These are phyloP conservation scores for Rhodofomes roseus DNA, from an alignment of 1,284 basidiomycete species.

Conservation along the genomic window DNA sequence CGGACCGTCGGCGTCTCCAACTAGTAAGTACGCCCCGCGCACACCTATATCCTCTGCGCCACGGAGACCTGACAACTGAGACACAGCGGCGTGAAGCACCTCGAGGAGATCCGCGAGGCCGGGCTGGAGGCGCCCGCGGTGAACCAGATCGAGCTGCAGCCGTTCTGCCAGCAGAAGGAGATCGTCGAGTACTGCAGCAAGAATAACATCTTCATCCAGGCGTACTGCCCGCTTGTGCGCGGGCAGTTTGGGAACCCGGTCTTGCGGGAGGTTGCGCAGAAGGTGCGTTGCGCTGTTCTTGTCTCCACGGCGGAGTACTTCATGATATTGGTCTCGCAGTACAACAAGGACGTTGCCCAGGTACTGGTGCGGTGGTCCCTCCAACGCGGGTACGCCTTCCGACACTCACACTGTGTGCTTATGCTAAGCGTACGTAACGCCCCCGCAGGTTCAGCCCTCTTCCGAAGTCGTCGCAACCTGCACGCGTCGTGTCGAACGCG, in stretches of 20 bases:
- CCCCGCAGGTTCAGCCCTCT: conserved; percentile 40
- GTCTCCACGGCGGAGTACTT: not conserved
- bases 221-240: conserved; percentile 49
- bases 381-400: conserved; percentile 40
- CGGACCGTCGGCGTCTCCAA: conserved; percentile 57
- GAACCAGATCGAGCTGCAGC: conserved; percentile 87
- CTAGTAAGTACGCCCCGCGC: conserved; percentile 38
- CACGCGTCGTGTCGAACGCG: conserved; percentile 45
- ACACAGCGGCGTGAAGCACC: conserved; percentile 65
- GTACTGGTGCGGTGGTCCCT: conserved; percentile 69
- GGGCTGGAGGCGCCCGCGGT: conserved; percentile 63
- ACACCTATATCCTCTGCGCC: not conserved
- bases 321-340: conserved; percentile 22
- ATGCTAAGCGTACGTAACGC: conserved; percentile 19
- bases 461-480: conserved; percentile 48
- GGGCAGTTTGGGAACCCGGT: conserved; percentile 40
- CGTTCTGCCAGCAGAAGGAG: conserved; percentile 76
- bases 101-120: conserved; percentile 65
- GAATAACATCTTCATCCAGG: conserved; percentile 70
- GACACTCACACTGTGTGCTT: conserved; percentile 38
- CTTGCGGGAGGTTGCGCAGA: conserved; percentile 34
- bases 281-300: conserved; percentile 37
- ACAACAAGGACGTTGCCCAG: conserved; percentile 50
- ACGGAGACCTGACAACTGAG: not conserved
- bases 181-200: conserved; percentile 75